These are phyloP conservation scores for Coniosporium tulheliwenetii DNA, from an alignment of 2,329 filamentous ascomycete genomes.

Conservation along the genomic window DNA sequence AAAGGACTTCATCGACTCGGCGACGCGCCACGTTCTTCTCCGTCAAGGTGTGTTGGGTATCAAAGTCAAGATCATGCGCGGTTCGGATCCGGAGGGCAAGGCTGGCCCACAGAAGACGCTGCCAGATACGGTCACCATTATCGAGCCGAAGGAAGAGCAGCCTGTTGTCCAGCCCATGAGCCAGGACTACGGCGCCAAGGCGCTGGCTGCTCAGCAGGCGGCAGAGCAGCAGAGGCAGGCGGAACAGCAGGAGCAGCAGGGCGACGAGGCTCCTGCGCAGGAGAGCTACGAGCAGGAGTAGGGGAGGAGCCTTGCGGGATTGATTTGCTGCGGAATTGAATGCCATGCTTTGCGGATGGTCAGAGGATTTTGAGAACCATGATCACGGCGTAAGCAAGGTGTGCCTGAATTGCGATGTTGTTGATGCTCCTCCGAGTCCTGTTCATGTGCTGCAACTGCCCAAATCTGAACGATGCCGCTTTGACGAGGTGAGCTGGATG, in stretches of 20 bases:
- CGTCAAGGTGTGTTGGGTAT: slow-evolving; percentile 99
- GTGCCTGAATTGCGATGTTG: too few species aligned
- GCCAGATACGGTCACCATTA: slow-evolving; percentile 96
- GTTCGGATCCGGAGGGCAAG: slow-evolving; percentile 98
- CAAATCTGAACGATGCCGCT: too few species aligned
- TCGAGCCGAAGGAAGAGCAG: slow-evolving; percentile 99
- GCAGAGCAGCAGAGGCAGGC: slow-evolving; percentile 43
- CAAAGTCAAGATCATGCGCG: slow-evolving; percentile 99
- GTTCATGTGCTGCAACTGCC: too few species aligned
- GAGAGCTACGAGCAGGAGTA: slow-evolving; percentile 14
- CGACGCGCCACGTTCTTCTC: slow-evolving; percentile 98
- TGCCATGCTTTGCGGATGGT: too few species aligned
- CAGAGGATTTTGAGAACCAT: too few species aligned
- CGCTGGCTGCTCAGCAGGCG: slow-evolving; percentile 50
- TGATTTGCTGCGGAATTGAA: too few species aligned
- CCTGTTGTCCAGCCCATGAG: slow-evolving; percentile 86
- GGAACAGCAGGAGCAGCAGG: slow-evolving; percentile 40
- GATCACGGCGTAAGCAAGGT: too few species aligned
- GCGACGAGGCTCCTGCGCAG: slow-evolving; percentile 27
- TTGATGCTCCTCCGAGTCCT: too few species aligned
- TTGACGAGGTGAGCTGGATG: too few species aligned
- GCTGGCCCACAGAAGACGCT: slow-evolving; percentile 92
- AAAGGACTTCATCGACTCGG: slow-evolving; percentile 98
- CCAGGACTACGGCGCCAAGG: slow-evolving; percentile 98
- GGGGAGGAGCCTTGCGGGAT: slow-evolving; percentile 7